Evolutionary conservation across 805 yeast genomes (phyloP), one percentile per base, ranked within the genome.

Genomic region (Candida manassasensis): DNA sequence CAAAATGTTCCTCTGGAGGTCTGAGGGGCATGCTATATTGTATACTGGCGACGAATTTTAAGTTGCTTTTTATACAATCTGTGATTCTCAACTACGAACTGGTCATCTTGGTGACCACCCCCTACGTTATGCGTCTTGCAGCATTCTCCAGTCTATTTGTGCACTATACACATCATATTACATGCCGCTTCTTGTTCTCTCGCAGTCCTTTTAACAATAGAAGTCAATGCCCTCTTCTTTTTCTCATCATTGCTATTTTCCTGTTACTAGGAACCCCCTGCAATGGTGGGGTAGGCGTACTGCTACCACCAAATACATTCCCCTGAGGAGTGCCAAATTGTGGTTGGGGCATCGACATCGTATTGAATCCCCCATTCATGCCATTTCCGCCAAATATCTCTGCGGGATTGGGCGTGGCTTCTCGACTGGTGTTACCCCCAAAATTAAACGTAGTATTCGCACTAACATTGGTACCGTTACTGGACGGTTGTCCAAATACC

Each of bases 181-280:
- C 24, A 21, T 21, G 24, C 11, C 24, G 8, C 11, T 21, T 21
- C 24, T 21, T 21, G 8, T 8, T 21, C 24, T 21, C 24, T 21
- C 24, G 11, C 8, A 8, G 11, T 21, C 24, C 8, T 21, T 21
- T 21, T 21, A 8, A 8, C 11, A 8, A 8, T 21, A n/a, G n/a
- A n/a, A n/a, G n/a, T 35, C 30, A 37, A 30, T 40, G 50, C 18
- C 57, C 41, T 41, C 59, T 49, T 44, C 66, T 52, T 38, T 44
- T 55, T 31, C 67, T 50, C 62, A 60, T 59, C 31, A 50, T 61
- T 12, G 67, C 67, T 25, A 59, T 50, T 36, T 47, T 57, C 9
- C 67, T 45, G 29, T 47, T 45, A 28, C 43, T 34, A 26, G 45
- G 35, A 21, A 29, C 8, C 9, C 32, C 32, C 14, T 14, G 21